Evolutionary conservation across 208 protist species (phyloP), one percentile per base, ranked within the genome.

Genomic region (Trypanosoma melophagium): DNA sequence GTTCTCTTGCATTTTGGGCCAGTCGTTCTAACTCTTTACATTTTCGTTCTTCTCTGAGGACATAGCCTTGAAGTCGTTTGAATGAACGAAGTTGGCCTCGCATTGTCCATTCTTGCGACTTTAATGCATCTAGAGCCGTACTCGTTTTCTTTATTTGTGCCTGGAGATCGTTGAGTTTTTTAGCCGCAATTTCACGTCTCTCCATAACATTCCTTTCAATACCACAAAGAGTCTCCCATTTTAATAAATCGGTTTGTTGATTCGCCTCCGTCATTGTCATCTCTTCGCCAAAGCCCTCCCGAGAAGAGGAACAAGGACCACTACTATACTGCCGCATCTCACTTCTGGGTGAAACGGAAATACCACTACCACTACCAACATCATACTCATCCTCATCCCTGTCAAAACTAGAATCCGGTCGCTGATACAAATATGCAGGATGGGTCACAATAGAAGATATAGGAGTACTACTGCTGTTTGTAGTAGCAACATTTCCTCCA

Each of bases 221-320:
- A 47, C 16, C 54, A 51, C 63, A 69, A 25, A 35, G 40, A 31
- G n/a, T 24, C 40, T 69, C 63, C 63, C 63, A 69, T 42, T 60
- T 41, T 28, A 31, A 31, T 7, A 62, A 21, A 13, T 21, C 24
- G 7, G 0, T 12, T n/a, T 35, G 0, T 9, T 2, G 7, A 57
- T 19, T 14, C 19, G 21, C 10, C 14, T 60, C 24, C 5, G 7
- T 14, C 2, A 31, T 7, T 10, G 53, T 21, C 16, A 8, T 19
- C 2, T 25, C 24, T 24, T 54, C 25, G 38, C 7, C 25, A 25
- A 7, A 41, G 25, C 19, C 0, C 45, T 22, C 42, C 10, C 21
- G 31, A 13, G 13, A 45, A 31, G 45, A 61, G 17, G 45, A 55
- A 54, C 7, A 24, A 65, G 3, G 1, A 35, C 41, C 53, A 47